Percentiles rank a stretch among this genome's conserved stretches.
Evolutionary conservation across 2,329 filamentous ascomycete species (phyloP).

Genomic region (Emmonsiellopsis sp.): DNA sequence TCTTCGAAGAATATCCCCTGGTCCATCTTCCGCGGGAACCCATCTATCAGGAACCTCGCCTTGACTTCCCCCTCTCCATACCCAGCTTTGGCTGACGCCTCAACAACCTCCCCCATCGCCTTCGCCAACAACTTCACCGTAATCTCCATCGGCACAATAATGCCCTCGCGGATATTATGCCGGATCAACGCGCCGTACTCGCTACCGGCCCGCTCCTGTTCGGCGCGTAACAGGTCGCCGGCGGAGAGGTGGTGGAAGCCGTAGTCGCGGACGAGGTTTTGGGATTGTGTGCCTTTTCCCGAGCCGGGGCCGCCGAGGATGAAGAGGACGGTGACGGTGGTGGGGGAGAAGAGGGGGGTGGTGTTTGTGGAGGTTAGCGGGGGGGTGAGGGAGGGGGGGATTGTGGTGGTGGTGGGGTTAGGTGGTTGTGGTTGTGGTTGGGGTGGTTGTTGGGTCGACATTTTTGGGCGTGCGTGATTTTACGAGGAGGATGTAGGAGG

Average conservation of each 20-base stretch:
- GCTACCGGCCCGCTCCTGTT: constrained; percentile 77
- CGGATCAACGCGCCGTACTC: constrained; percentile 91
- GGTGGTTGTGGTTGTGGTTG: constrained; percentile 9
- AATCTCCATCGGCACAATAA: constrained; percentile 92
- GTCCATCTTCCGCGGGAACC: constrained; percentile 95
- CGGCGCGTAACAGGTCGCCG: constrained; percentile 84
- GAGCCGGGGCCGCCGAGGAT: constrained; percentile 92
- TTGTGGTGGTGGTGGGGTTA: constrained; percentile 11
- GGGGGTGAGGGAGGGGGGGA: constrained; percentile 29
- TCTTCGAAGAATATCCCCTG: constrained; percentile 92
- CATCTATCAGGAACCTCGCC: constrained; percentile 45
- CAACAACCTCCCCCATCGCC: constrained; percentile 75
- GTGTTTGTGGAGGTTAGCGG: constrained; percentile 44
- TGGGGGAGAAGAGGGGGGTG: constrained; percentile 62
- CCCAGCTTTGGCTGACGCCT: constrained; percentile 37
- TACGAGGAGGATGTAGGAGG: constrained; percentile 43
- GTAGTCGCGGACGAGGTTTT: constrained; percentile 75
- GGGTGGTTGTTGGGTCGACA: background rate
- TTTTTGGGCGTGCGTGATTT: constrained; percentile 32
- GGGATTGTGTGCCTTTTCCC: constrained; percentile 94
- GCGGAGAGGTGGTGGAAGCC: constrained; percentile 89
- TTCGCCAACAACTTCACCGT: constrained; percentile 74
- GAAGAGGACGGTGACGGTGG: constrained; percentile 87
- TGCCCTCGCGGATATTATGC: constrained; percentile 84
- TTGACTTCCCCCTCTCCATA: constrained; percentile 19